A percentile compares a stretch with the other conserved stretches of the same genome.
phyloP scores from a whole-genome alignment of 2,329 filamentous ascomycete genomes.

The Saccharata proteae region DNA sequence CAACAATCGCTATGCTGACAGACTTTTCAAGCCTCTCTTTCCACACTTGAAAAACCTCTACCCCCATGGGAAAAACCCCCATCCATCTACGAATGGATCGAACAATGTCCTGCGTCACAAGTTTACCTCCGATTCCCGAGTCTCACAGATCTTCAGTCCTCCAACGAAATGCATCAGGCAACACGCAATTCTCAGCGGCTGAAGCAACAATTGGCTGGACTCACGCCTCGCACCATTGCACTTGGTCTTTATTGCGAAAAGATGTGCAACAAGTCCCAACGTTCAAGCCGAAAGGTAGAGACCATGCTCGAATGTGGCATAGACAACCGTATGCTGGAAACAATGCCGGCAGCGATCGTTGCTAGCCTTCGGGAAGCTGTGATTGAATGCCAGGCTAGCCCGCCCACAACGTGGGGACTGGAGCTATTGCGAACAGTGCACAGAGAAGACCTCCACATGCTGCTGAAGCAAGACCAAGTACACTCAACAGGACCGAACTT shows the following conservation, averaged over 20 bases:
- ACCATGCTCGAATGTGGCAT: constrained; percentile 61
- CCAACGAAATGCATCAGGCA: not conserved
- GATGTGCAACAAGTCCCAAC: constrained; percentile 19
- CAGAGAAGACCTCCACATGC: constrained; percentile 64
- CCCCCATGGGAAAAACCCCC: constrained; percentile 37
- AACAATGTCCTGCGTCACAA: too few species aligned
- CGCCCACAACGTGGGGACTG: constrained; percentile 63
- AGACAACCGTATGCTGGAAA: constrained; percentile 57
- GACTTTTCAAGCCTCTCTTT: constrained; percentile 4
- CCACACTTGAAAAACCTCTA: constrained; percentile 12
- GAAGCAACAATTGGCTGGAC: constrained; percentile 19
- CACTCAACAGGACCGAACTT: constrained; percentile 17
- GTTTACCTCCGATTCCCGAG: too few species aligned
- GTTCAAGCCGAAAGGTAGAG: constrained; percentile 55
- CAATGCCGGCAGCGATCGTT: constrained; percentile 73
- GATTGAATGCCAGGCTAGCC: constrained; percentile 68
- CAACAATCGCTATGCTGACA: too few species aligned
- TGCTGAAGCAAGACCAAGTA: constrained; percentile 41
- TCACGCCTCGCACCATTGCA: constrained; percentile 47
- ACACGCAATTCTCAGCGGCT: constrained; percentile 23
- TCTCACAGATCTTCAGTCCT: not conserved
- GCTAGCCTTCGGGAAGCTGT: constrained; percentile 74
- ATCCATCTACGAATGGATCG: constrained; percentile 44
- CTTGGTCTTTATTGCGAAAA: constrained; percentile 54
- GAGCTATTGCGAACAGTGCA: constrained; percentile 64